phyloP scores from a whole-genome alignment of 257 asterid genomes.

The Ophiorrhiza pumila region DNA sequence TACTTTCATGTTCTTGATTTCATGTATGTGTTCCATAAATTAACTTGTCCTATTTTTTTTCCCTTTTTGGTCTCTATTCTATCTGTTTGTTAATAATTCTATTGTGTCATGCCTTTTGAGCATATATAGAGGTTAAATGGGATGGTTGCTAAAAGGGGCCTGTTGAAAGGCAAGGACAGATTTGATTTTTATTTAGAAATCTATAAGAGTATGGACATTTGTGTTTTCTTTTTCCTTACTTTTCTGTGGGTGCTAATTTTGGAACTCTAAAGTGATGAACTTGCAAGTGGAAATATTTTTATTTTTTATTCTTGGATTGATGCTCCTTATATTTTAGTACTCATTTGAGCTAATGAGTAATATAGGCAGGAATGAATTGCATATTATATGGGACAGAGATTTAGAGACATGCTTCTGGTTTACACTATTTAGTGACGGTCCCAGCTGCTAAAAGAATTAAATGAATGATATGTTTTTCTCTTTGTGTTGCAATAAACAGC shows the following conservation, averaged over 20 bases:
- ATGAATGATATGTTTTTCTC: not conserved
- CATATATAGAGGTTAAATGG: no score
- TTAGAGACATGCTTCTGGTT: not conserved
- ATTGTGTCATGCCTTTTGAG: no score
- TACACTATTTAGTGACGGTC: not conserved
- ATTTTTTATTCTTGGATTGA: no score
- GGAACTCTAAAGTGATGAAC: slow-evolving; percentile 3
- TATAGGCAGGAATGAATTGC: not conserved
- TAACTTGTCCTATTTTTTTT: not conserved
- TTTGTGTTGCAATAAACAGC: not conserved
- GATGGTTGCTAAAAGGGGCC: no score
- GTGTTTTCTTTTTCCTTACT: not conserved
- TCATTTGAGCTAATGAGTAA: not conserved
- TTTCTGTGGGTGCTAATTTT: not conserved
- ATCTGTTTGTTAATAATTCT: no score
- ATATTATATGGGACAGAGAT: not conserved
- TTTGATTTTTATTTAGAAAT: not conserved
- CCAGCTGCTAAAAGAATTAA: not conserved
- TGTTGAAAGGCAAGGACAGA: not conserved
- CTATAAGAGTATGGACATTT: not conserved
- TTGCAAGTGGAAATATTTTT: not conserved
- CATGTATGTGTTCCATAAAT: not conserved
- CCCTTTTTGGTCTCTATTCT: no score
- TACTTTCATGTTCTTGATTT: not conserved
- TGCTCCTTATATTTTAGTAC: no score